Base-by-base conservation (phyloP, 2,329 filamentous ascomycete genomes). In the Westerdykella aurantiaca region DNA sequence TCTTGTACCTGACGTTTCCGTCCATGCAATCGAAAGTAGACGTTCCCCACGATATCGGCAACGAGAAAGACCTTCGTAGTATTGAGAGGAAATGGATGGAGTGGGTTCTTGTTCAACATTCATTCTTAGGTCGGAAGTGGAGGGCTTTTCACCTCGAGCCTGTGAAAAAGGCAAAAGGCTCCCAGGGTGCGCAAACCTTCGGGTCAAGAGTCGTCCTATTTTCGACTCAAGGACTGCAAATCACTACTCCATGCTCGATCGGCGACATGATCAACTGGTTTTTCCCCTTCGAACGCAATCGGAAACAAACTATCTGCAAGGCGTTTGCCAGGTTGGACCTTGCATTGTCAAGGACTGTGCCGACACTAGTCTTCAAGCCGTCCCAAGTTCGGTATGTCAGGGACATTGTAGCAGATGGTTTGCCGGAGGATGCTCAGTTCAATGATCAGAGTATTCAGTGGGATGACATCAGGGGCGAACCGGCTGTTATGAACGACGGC, bases 401-500 rank as follows among this genome's bases (percentile, higher is more conserved):
- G 4, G 66, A 72, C 23, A 57, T 49, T 2, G 5, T 42, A 1
- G 61, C 69, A 0, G 64, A 70, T 34, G 53, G 50, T 0, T 56
- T 58, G 4, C 44, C 43, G 0, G 71, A 73, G 41, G 60, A 64
- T 33, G 40, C 25, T 0, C 51, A 44, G 1, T 73, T 66, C 46
- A 54, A 69, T 17, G 72, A 75, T 37, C n/a, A 16, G 0, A 38
- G 1, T 1, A 34, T 69, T 1, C 1, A 41, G 1, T 69, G 61
- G 62, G 33, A 45, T 1, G 42, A 50, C 4, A 14, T 38, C 11
- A 29, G 47, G 14, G 43, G 46, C 0, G 22, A 45, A 6, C 16
- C 23, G 0, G 38, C 40, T 18, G 64, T 70, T 5, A 76, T 76
- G 73, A 71, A 70, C 18, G 73, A 75, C 45, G 73, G 86, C 0